Base-by-base conservation (phyloP, 1,139 yeast species). In the Zygosaccharomyces sapae region DNA sequence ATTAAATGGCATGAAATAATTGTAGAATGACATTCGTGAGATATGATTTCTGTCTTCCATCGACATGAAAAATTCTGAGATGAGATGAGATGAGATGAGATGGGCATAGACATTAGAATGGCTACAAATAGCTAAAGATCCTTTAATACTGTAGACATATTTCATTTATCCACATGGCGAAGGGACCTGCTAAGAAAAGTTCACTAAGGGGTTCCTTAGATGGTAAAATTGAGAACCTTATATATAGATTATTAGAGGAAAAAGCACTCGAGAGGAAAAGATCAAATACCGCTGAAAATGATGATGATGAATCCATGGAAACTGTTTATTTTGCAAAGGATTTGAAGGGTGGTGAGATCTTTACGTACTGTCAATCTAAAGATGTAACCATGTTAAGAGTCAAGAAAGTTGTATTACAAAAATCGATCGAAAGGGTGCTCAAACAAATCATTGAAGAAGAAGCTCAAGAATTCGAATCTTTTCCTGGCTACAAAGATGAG, bases 321-420 rank as follows among this genome's bases (percentile, higher is more conserved):
- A 58, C 57, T 24, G 70, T 79, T 5, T 86, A 81, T 2, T 69
- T 82, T 24, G 90, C 89, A 1, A 73, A 73, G 55, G 84, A 83
- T 54, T 65, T 85, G 42, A 70, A 70, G 7, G 61, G 70, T 1
- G 57, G 69, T 3, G 85, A 83, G 46, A 74, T 81, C 0, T 57
- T 80, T 12, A 70, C 73, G 4, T 83, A 74, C 57, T 76, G 79
- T 13, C 82, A 80, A 53, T 61, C 70, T 27, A 80, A 81, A 46
- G 95, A 87, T 55, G 69, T 79, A 36, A 76, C 81, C 33, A 69
- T 88, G 58, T 77, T 80, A 49, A 70, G 97, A 53, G 79, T 80
- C 61, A 89, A 89, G 63, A 78, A 77, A 55, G 68, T 68, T 3
- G 59, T 71, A 2, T 67, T 86, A 44, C 84, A 80, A 55, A 81